Evolutionary conservation across 371 early-diverging fungal genomes (phyloP).

Genomic region (Mortierella sp.): DNA sequence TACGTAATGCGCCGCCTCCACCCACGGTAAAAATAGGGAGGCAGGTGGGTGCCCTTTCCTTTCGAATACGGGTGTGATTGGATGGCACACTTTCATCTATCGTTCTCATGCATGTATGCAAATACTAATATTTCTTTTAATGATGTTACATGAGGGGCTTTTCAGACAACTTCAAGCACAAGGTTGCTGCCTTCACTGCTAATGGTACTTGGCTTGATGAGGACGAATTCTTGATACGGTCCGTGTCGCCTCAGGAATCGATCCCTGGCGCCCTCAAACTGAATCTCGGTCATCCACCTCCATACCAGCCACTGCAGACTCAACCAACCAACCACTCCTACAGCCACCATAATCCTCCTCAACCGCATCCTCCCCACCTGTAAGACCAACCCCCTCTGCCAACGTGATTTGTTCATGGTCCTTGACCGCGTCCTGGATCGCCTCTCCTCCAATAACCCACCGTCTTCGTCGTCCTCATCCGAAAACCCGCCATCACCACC

Average conservation of each 20-base stretch:
- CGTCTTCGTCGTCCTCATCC: slow-evolving; percentile 22
- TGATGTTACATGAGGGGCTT: background rate
- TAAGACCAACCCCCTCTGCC: slow-evolving; percentile 37
- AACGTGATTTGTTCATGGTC: slow-evolving; percentile 38
- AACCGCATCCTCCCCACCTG: slow-evolving; percentile 33
- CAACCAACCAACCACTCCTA: slow-evolving; percentile 32
- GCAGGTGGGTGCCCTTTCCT: background rate
- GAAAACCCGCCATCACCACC: slow-evolving; percentile 14
- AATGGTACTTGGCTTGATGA: background rate
- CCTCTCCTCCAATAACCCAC: slow-evolving; percentile 14
- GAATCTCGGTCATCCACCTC: slow-evolving; percentile 54
- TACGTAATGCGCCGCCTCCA: background rate
- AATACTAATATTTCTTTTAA: background rate
- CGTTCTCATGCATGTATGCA: background rate
- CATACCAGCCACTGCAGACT: slow-evolving; percentile 44
- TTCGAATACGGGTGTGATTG: no score
- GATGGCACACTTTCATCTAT: no score
- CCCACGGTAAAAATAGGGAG: background rate
- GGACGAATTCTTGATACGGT: slow-evolving; percentile 26
- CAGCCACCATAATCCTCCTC: slow-evolving; percentile 28
- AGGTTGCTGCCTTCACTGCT: slow-evolving; percentile 8
- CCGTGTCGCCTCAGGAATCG: slow-evolving; percentile 42
- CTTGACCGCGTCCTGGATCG: slow-evolving; percentile 47
- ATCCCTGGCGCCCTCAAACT: slow-evolving; percentile 42
- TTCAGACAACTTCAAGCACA: slow-evolving; percentile 22